Conservation (phyloP, 208 protist genomes). For the Leishmania guyanensis region DNA sequence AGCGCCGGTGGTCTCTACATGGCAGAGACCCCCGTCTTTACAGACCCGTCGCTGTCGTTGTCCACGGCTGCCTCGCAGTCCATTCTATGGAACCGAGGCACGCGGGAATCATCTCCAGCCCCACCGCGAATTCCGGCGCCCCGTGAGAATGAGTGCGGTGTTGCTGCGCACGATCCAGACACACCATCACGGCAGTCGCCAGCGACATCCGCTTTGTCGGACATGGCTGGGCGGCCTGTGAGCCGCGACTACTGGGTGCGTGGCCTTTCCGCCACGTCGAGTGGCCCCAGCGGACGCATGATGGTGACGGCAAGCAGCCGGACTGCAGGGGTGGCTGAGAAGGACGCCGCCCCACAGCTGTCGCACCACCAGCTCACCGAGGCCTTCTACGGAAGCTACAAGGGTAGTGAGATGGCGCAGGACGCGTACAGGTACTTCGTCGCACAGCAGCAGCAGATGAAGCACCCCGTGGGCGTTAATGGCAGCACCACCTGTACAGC, state of each 20-base stretch:
- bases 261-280: not conserved
- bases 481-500: not conserved
- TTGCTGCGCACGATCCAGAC: not conserved
- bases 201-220: not conserved
- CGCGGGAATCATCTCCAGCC: not conserved
- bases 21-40: not conserved
- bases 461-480: not conserved
- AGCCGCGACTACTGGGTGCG: not conserved
- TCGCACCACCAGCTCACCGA: constrained; percentile 71
- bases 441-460: constrained; percentile 8
- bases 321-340: not conserved
- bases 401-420: constrained; percentile 56
- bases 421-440: constrained; percentile 74
- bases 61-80: no score
- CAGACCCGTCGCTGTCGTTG: no score
- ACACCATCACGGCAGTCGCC: not conserved
- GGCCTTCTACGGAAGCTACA: constrained; percentile 61
- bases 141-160: not conserved
- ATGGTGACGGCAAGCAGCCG: not conserved
- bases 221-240: not conserved
- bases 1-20: not conserved
- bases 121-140: not conserved
- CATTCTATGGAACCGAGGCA: no score
- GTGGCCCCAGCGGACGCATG: not conserved
- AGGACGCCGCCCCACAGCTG: constrained; percentile 29